phyloP scores from a whole-genome alignment of 495 filamentous ascomycete genomes.

The Glarea lozoyensis region DNA sequence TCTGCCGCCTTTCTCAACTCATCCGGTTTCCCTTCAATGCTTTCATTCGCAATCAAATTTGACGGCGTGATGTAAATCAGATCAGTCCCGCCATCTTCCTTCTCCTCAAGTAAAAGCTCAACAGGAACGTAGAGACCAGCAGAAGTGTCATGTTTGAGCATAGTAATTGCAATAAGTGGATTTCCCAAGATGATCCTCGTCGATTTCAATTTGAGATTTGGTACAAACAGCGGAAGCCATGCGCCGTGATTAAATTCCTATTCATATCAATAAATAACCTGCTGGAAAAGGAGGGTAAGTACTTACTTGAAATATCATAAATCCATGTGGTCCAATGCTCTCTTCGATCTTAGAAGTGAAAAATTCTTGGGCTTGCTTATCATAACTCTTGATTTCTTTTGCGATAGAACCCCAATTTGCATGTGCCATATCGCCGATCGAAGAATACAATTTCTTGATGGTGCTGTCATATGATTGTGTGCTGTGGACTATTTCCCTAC shows the following conservation, averaged over 20 bases:
- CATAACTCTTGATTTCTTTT: constrained; percentile 1
- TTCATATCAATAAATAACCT: neutral
- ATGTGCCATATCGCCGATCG: constrained; percentile 2
- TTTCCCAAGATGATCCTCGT: constrained; percentile 13
- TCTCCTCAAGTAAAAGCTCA: constrained; percentile 13
- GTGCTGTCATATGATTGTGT: neutral
- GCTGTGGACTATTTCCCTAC: neutral
- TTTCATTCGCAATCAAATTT: constrained; percentile 5
- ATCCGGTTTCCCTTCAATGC: neutral
- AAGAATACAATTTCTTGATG: constrained; percentile 3
- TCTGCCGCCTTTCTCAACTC: constrained; percentile 3
- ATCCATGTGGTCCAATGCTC: constrained; percentile 8
- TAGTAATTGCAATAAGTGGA: constrained; percentile 14
- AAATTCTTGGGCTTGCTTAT: neutral
- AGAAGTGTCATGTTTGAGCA: constrained; percentile 9
- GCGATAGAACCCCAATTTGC: neutral
- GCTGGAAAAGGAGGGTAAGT: neutral
- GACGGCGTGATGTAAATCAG: constrained; percentile 12
- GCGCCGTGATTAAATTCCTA: neutral
- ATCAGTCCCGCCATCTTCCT: constrained; percentile 5
- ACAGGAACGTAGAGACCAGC: constrained; percentile 14
- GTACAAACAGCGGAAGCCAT: constrained; percentile 11
- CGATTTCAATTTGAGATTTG: neutral
- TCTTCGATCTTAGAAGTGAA: neutral
- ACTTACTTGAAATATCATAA: constrained; percentile 15